These are phyloP conservation scores for Sporothrix sp. DNA, from an alignment of 2,329 filamentous ascomycete genomes.

Conservation along the genomic window DNA sequence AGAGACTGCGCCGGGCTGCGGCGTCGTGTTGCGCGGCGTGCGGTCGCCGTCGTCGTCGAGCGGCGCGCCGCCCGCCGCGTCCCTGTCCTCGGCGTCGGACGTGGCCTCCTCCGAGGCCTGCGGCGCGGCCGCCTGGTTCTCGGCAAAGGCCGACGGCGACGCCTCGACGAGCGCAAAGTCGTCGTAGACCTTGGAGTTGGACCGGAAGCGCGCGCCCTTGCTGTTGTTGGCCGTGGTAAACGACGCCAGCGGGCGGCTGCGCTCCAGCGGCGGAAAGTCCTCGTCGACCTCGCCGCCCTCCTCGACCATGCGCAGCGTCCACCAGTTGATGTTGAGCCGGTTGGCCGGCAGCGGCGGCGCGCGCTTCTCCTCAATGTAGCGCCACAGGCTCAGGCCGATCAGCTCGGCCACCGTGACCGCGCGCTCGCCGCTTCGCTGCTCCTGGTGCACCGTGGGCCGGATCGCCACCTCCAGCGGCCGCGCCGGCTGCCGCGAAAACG, in stretches of 20 bases:
- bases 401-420: constrained; percentile 66
- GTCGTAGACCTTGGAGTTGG: constrained; percentile 68
- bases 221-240: constrained; percentile 76
- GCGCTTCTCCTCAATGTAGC: constrained; percentile 66
- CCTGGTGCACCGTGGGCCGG: constrained; percentile 57
- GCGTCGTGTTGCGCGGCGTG: constrained; percentile 41
- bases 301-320: constrained; percentile 75
- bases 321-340: constrained; percentile 70
- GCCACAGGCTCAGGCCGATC: constrained; percentile 70
- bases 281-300: constrained; percentile 78
- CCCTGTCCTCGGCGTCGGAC: neutral
- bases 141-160: constrained; percentile 54
- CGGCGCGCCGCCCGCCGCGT: neutral
- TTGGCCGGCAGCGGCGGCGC: constrained; percentile 55
- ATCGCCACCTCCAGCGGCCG: constrained; percentile 65
- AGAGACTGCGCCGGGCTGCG: constrained; percentile 20
- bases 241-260: constrained; percentile 62
- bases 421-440: constrained; percentile 44
- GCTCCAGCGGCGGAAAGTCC: constrained; percentile 69
- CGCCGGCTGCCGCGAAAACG: constrained; percentile 55
- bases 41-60: constrained; percentile 14
- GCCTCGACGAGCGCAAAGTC: constrained; percentile 74
- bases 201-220: constrained; percentile 49
- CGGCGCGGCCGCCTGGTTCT: constrained; percentile 60
- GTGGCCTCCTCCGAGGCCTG: constrained; percentile 48